Conservation (phyloP, 441 rosid species). For the Aleurites moluccanus region DNA sequence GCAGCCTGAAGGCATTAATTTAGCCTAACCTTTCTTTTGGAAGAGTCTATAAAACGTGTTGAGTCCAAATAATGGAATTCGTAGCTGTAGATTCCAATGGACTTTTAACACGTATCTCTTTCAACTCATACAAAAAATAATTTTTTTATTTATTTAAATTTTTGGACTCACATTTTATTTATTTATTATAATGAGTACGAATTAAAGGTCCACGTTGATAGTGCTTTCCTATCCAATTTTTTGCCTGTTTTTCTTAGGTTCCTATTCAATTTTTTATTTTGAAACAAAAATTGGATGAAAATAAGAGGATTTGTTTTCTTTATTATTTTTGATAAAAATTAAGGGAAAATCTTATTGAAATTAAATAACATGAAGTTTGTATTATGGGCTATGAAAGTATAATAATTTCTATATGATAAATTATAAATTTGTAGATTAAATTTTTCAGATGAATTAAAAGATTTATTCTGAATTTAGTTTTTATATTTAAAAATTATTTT, state of each 20-base stretch:
- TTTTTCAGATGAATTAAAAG: too few species aligned
- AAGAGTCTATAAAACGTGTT: too few species aligned
- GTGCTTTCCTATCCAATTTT: background rate
- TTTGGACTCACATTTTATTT: background rate
- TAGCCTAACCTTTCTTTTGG: too few species aligned
- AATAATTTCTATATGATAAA: too few species aligned
- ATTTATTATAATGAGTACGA: background rate
- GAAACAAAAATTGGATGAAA: background rate
- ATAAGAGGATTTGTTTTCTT: background rate
- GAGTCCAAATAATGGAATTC: background rate
- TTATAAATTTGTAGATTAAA: too few species aligned
- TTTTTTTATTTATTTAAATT: background rate
- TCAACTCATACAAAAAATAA: background rate
- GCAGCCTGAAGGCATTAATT: too few species aligned
- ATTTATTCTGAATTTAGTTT: too few species aligned
- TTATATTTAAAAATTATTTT: too few species aligned
- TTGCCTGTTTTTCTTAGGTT: background rate
- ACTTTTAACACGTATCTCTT: background rate
- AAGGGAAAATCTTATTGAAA: background rate
- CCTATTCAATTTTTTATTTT: background rate
- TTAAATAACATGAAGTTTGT: background rate
- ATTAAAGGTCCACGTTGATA: background rate
- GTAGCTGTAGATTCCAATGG: background rate
- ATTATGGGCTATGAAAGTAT: too few species aligned
- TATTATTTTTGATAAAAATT: background rate